Evolutionary conservation across 495 filamentous ascomycete species (phyloP), one percentile per base, ranked within the genome.

Genomic region (Beverwykella pulmonaria): DNA sequence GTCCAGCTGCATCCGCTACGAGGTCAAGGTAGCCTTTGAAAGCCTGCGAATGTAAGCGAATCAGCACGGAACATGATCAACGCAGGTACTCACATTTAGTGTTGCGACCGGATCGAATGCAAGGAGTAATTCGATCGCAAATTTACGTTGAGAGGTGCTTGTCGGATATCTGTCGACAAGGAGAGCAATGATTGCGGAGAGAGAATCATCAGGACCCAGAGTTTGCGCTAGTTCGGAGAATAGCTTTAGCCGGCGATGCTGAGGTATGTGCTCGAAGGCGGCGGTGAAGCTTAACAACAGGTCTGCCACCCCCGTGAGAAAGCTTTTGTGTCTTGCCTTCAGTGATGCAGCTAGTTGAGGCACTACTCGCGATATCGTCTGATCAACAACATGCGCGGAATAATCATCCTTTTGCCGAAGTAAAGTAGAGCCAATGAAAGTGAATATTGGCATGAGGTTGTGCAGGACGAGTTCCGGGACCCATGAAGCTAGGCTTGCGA

Each of bases 371-470:
- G 90, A 87, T 65, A 98, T 89, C 0, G 93, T 97, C 75, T 58
- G 86, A 57, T 89, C 90, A 63, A 97, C 92, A 26, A 98, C 93
- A 71, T 95, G 88, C 3, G 92, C 92, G 5, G 94, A 98, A 77
- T 94, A 97, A 44, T 97, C 93, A 71, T 98, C 94, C 65, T 92
- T 88, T 77, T 95, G 92, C 30, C 89, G 86, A 22, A 98, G 83
- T 10, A 96, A 87, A 26, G 89, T 93, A 29, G 88, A 87, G 39
- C 92, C 90, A 91, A 97, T 96, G 76, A 97, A 97, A 0, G 94
- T 97, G 78, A 98, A 98, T 36, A 98, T 93, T 6, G 95, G 95
- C 94, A 98, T 98, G 55, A 98, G 90, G 64, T 91, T 96, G 74
- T 98, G 93, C 55, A 98, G 82, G 10, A 98, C 90, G 23, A 92